phyloP scores from a whole-genome alignment of 192 early-diverging fungal species.

The Coemansia sp. region DNA sequence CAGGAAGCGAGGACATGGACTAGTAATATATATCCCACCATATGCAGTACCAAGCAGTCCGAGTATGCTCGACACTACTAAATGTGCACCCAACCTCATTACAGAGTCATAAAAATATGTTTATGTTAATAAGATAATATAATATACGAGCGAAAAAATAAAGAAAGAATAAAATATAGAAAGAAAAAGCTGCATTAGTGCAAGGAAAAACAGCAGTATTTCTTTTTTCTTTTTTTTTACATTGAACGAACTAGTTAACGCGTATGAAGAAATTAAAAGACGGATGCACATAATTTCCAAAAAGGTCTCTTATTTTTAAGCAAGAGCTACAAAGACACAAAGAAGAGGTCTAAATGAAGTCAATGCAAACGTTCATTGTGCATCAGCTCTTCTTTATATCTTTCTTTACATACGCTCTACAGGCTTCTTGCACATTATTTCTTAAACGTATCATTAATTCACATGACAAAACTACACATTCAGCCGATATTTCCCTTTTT shows the following conservation, averaged over 20 bases:
- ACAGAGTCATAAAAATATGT: constrained; percentile 3
- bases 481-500: not conserved
- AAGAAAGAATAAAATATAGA: not conserved
- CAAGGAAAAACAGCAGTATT: not conserved
- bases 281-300: not conserved
- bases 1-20: constrained; percentile 4
- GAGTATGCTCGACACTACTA: not conserved
- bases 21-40: not conserved
- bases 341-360: not conserved
- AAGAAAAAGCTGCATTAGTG: not conserved
- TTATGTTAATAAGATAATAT: not conserved
- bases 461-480: not conserved
- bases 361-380: not conserved
- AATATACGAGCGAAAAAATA: not conserved
- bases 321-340: not conserved
- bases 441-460: not conserved
- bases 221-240: not conserved
- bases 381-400: not conserved
- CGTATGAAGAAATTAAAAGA: not conserved
- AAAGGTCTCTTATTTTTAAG: not conserved
- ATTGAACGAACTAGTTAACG: too few species aligned
- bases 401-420: not conserved
- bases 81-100: not conserved
- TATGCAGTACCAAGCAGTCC: not conserved
- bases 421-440: not conserved